These are phyloP conservation scores for Blastobotrys mokoenaii DNA, from an alignment of 805 yeast genomes.

Conservation along the genomic window DNA sequence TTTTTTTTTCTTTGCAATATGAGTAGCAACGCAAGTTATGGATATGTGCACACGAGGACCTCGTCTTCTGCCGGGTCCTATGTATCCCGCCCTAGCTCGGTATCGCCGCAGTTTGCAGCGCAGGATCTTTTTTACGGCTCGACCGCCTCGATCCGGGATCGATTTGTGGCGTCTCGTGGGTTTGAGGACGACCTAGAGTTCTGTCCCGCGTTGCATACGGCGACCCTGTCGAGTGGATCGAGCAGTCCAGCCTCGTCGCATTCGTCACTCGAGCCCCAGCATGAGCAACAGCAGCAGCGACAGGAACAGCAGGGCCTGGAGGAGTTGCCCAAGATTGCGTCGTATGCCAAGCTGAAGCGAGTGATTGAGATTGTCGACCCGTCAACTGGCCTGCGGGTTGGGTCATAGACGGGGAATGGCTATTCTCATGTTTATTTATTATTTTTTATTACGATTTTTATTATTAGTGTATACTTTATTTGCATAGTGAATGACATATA, in stretches of 20 bases:
- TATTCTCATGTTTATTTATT: not conserved
- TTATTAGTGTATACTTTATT: not conserved
- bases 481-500: not conserved
- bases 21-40: too few species aligned
- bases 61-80: slow-evolving; percentile 4
- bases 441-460: slow-evolving; percentile 1
- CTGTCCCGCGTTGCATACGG: slow-evolving; percentile 37
- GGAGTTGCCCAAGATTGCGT: not conserved
- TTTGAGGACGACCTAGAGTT: slow-evolving; percentile 71
- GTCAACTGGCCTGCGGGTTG: slow-evolving; percentile 36
- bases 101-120: slow-evolving; percentile 23
- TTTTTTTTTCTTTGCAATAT: not conserved
- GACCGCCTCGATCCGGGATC: slow-evolving; percentile 17
- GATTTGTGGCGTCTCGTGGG: slow-evolving; percentile 55
- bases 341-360: slow-evolving; percentile 14
- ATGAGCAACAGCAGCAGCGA: not conserved
- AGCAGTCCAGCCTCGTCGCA: not conserved
- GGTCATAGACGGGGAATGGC: not conserved
- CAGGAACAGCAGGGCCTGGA: not conserved
- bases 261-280: not conserved
- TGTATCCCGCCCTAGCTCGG: slow-evolving; percentile 21
- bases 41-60: slow-evolving; percentile 1
- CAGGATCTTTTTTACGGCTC: slow-evolving; percentile 14
- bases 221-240: not conserved
- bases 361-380: slow-evolving; percentile 48